A percentile compares a stretch with the other conserved stretches of the same genome.
Conservation (phyloP, 2,329 filamentous ascomycete genomes). For the Dendryphion nanum region DNA sequence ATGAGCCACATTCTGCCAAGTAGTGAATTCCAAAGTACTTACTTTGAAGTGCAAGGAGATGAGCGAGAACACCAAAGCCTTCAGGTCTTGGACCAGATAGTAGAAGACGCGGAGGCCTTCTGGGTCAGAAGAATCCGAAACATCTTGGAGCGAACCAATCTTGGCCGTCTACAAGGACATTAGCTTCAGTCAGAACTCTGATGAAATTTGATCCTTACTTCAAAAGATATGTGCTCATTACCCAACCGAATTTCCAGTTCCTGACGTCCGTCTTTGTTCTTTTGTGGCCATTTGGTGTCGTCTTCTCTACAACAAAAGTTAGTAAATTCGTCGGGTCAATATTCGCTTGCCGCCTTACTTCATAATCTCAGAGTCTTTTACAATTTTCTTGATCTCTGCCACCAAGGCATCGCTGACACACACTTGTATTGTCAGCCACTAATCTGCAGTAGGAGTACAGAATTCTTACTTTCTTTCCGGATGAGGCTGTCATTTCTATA, state of each 20-base stretch:
- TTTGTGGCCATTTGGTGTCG: constrained; percentile 96
- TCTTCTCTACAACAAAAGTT: constrained; percentile 74
- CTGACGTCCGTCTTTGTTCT: constrained; percentile 98
- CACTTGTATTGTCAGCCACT: constrained; percentile 58
- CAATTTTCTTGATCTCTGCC: constrained; percentile 93
- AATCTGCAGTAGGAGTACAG: background rate
- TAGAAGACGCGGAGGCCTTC: constrained; percentile 97
- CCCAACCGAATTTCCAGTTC: constrained; percentile 93
- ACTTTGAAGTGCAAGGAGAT: constrained; percentile 98
- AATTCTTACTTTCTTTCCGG: constrained; percentile 89
- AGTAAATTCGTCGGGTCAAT: background rate
- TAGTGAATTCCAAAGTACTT: constrained; percentile 7
- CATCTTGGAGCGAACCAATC: constrained; percentile 94
- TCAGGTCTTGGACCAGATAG: constrained; percentile 95
- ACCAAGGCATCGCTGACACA: constrained; percentile 90
- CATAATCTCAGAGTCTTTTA: constrained; percentile 95
- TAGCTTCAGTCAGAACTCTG: no score
- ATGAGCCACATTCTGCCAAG: constrained; percentile 3
- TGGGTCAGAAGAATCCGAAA: constrained; percentile 92
- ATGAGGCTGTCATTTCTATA: constrained; percentile 98
- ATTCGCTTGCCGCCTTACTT: constrained; percentile 61
- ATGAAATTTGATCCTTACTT: constrained; percentile 58
- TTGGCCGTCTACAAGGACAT: constrained; percentile 89
- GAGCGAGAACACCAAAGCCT: constrained; percentile 92
- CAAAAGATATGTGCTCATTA: constrained; percentile 95